These are phyloP conservation scores for Coffea humblotiana DNA, from an alignment of 305 asterid genomes.

Conservation along the genomic window DNA sequence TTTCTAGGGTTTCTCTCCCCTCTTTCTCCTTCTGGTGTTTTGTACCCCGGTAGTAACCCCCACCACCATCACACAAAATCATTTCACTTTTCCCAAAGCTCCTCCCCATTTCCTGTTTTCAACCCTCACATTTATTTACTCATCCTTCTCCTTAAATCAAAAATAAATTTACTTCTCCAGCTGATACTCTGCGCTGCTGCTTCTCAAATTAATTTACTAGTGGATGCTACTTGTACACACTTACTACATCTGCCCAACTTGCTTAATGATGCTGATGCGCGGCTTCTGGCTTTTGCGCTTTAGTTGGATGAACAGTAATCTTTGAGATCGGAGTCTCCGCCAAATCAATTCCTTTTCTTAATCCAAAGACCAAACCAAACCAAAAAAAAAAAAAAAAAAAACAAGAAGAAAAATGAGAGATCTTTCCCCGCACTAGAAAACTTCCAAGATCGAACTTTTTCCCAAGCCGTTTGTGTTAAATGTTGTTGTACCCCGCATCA, in stretches of 20 bases:
- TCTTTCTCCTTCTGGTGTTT: conserved; percentile 44
- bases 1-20: neutral
- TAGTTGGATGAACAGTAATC: neutral
- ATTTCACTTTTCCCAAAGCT: conserved; percentile 18
- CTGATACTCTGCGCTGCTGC: no score
- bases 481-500: conserved; percentile 13
- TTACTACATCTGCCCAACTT: neutral
- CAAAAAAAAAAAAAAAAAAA: conserved; percentile 24
- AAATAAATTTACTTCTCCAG: no score
- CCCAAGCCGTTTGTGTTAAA: neutral
- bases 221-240: neutral
- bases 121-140: conserved; percentile 9
- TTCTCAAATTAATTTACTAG: no score
- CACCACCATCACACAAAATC: conserved; percentile 13
- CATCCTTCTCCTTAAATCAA: neutral
- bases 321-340: conserved; percentile 2
- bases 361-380: conserved; percentile 20
- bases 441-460: conserved; percentile 39
- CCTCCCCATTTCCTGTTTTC: conserved; percentile 10
- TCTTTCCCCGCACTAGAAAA: conserved; percentile 27
- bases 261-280: neutral
- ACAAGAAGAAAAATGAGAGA: conserved; percentile 11
- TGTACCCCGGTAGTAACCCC: conserved; percentile 40
- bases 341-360: no score
- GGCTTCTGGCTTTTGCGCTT: neutral